Evolutionary conservation across 257 asterid genomes (phyloP).

Genomic region (Ballota nigra): DNA sequence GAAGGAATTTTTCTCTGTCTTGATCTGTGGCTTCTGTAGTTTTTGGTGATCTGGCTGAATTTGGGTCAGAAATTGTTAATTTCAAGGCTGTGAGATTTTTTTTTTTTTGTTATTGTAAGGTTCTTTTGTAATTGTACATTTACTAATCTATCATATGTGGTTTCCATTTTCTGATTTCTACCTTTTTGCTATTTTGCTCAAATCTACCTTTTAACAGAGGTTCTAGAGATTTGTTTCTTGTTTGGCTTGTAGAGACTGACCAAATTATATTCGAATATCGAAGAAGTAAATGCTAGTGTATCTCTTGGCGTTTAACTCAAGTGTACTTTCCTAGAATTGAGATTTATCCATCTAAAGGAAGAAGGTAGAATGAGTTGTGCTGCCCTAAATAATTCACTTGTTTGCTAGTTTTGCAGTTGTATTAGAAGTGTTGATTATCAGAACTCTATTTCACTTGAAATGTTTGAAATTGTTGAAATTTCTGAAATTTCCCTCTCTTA

Average conservation of each 20-base stretch:
- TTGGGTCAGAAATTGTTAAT: conserved; percentile 3
- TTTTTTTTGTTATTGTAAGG: background rate
- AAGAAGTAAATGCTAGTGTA: conserved; percentile 14
- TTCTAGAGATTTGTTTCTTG: background rate
- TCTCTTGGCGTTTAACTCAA: conserved; percentile 1
- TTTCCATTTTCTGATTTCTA: background rate
- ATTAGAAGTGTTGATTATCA: background rate
- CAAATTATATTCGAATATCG: background rate
- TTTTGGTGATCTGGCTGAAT: conserved; percentile 24
- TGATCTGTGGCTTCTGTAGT: conserved; percentile 27
- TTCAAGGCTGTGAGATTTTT: conserved; percentile 9
- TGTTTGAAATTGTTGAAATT: background rate
- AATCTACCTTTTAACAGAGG: conserved; percentile 3
- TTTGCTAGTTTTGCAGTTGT: background rate
- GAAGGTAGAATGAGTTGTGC: conserved; percentile 14
- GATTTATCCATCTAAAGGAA: background rate
- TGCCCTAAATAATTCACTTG: background rate
- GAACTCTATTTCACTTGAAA: background rate
- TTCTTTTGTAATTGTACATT: background rate
- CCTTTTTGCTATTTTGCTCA: background rate
- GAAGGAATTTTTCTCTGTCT: background rate
- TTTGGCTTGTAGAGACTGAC: background rate
- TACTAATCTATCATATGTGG: background rate
- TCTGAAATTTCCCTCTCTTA: background rate
- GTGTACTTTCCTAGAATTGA: background rate